Base-by-base conservation (phyloP, 768 basidiomycete genomes). In the Lentinus tigrinus region DNA sequence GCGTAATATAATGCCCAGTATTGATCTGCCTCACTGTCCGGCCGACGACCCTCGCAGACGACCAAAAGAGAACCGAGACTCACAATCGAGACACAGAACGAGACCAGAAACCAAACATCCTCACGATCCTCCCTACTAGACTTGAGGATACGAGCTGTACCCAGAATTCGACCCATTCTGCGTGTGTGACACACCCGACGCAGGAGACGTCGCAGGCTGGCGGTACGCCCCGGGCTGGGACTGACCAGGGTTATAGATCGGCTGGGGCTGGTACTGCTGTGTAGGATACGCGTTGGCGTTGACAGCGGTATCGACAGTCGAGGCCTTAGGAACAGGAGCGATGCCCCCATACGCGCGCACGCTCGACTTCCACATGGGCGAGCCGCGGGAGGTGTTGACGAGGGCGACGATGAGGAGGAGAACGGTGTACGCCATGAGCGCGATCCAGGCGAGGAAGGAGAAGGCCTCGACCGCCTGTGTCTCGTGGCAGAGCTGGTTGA, bases 391-490 rank as follows among this genome's bases (percentile, higher is more conserved):
- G n/a, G 24, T n/a, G 48, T 47, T 44, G 42, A 62, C 23, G 56
- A 60, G 43, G 11, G 64, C 55, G 52, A 65, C 31, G 54, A 58
- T 44, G 43, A 62, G 48, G 38, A 65, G 54, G 42, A 48, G 19
- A 46, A 57, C 27, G 2, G 63, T 64, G 55, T 64, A 64, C 2
- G 19, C 36, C 16, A 62, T 8, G 26, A 27, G 54, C 19, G 53
- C 44, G 57, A 67, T 58, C 65, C 61, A 72, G 17, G 61, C 59
- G 17, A 67, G 52, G 63, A 67, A 72, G 27, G 55, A 54, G 62
- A 70, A 70, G 13, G 67, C 71, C 49, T 66, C 65, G 50, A 70
- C 60, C 17, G 68, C 67, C 48, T 65, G 58, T 40, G 62, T 64
- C 51, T 67, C 67, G 42, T 58, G 52, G 60, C 72, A 72, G 7